Evolutionary conservation across 495 filamentous ascomycete genomes (phyloP).

Genomic region (Extremus antarcticus): DNA sequence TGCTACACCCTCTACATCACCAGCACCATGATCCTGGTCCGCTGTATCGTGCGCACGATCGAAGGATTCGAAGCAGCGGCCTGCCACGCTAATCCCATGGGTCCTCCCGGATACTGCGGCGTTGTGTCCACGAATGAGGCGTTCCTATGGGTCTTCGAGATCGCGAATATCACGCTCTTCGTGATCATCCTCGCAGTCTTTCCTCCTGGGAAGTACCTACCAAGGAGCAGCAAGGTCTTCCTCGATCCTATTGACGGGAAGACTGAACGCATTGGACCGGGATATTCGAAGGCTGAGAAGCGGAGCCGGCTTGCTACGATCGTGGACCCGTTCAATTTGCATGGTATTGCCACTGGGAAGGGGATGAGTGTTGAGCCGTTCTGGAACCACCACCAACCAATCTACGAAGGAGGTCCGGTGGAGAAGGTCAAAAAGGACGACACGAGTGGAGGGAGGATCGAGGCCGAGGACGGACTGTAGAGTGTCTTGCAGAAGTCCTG

Average conservation of each 20-base stretch:
- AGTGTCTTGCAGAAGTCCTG: neutral
- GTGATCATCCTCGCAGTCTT: slow-evolving; percentile 25
- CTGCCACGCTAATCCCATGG: neutral
- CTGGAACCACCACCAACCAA: slow-evolving; percentile 20
- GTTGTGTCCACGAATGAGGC: slow-evolving; percentile 24
- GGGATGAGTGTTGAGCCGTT: slow-evolving; percentile 24
- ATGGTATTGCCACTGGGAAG: slow-evolving; percentile 22
- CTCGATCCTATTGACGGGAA: slow-evolving; percentile 19
- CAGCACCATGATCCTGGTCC: slow-evolving; percentile 24
- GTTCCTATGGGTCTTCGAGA: slow-evolving; percentile 31
- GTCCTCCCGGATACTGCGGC: slow-evolving; percentile 17
- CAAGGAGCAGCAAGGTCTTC: slow-evolving; percentile 22
- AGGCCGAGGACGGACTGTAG: neutral
- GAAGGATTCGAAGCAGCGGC: slow-evolving; percentile 21
- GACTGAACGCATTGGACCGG: slow-evolving; percentile 26
- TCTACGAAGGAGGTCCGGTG: neutral
- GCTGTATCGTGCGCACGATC: slow-evolving; percentile 30
- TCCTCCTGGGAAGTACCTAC: slow-evolving; percentile 25
- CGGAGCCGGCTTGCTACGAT: slow-evolving; percentile 22
- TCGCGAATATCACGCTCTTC: slow-evolving; percentile 27
- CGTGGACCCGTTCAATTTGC: slow-evolving; percentile 29
- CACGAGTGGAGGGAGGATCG: neutral
- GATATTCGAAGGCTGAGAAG: slow-evolving; percentile 24
- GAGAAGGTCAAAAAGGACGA: too few species aligned
- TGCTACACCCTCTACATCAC: slow-evolving; percentile 31